Evolutionary conservation across 2,329 filamentous ascomycete species (phyloP).

Genomic region (Dactylonectria estremocensis): DNA sequence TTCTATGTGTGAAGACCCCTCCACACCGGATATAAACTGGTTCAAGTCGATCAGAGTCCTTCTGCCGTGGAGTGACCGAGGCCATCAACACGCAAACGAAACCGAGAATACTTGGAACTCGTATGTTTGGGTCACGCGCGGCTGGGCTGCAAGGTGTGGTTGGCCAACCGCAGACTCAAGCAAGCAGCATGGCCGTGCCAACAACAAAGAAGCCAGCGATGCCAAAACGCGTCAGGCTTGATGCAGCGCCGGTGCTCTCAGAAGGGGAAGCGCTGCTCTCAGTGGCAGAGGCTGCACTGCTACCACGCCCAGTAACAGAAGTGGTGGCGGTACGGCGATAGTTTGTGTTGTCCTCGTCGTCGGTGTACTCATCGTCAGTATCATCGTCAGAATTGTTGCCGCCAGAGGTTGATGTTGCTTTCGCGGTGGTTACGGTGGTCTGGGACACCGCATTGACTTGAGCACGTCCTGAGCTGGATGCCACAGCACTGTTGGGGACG

Average conservation of each 20-base stretch:
- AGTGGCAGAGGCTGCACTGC: not conserved
- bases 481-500: constrained; percentile 15
- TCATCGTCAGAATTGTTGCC: not conserved
- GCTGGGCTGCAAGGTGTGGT: not conserved
- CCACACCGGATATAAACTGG: no score
- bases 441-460: not conserved
- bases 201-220: not conserved
- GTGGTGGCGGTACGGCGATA: not conserved
- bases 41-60: no score
- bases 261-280: not conserved
- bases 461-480: not conserved
- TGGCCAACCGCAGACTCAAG: not conserved
- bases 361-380: not conserved
- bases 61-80: no score
- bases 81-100: no score
- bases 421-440: not conserved
- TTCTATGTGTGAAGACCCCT: not conserved
- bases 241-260: not conserved
- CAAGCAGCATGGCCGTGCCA: not conserved
- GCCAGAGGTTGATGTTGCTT: not conserved
- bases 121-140: no score
- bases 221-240: not conserved
- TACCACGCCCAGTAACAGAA: not conserved
- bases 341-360: not conserved
- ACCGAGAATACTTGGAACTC: no score